These are phyloP conservation scores for Arxiozyma telluris DNA, from an alignment of 1,139 yeast species.

Conservation along the genomic window DNA sequence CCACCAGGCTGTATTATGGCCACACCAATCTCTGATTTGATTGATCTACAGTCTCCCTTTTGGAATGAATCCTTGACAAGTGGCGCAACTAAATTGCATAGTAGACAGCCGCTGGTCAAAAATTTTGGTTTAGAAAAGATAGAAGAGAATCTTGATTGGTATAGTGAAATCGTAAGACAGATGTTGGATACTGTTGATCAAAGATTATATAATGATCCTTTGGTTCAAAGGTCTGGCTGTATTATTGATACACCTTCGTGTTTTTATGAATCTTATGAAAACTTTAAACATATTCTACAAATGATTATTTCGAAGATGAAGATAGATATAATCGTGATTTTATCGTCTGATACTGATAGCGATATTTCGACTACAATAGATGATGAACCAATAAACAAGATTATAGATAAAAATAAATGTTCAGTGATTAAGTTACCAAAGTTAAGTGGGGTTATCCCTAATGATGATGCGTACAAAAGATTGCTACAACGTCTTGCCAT, in stretches of 20 bases:
- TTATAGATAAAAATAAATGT: slow-evolving; percentile 2
- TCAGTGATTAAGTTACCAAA: slow-evolving; percentile 21
- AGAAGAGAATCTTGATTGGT: slow-evolving; percentile 52
- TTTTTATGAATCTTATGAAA: slow-evolving; percentile 36
- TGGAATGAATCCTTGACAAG: slow-evolving; percentile 83
- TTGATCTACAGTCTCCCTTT: slow-evolving; percentile 67
- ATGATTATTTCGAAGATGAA: slow-evolving; percentile 28
- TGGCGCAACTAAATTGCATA: slow-evolving; percentile 77
- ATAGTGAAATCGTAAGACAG: slow-evolving; percentile 45
- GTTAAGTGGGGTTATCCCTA: slow-evolving; percentile 44
- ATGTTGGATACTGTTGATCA: slow-evolving; percentile 52
- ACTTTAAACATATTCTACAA: slow-evolving; percentile 34
- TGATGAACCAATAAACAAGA: slow-evolving; percentile 28
- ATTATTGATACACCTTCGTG: slow-evolving; percentile 69
- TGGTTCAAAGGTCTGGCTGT: slow-evolving; percentile 50
- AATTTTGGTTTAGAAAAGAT: slow-evolving; percentile 64
- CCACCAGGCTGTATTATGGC: slow-evolving; percentile 85
- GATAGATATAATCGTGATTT: slow-evolving; percentile 46
- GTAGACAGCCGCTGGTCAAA: slow-evolving; percentile 80
- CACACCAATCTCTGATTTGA: slow-evolving; percentile 68
- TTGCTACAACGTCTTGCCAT: slow-evolving; percentile 67
- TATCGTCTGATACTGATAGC: slow-evolving; percentile 35
- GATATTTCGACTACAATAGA: slow-evolving; percentile 4
- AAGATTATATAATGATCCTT: slow-evolving; percentile 49
- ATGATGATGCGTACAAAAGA: slow-evolving; percentile 61